Percentiles rank a stretch among this genome's conserved stretches.
Evolutionary conservation across 139 green algal genomes (phyloP).

Genomic region (Dunaliella sp.): DNA sequence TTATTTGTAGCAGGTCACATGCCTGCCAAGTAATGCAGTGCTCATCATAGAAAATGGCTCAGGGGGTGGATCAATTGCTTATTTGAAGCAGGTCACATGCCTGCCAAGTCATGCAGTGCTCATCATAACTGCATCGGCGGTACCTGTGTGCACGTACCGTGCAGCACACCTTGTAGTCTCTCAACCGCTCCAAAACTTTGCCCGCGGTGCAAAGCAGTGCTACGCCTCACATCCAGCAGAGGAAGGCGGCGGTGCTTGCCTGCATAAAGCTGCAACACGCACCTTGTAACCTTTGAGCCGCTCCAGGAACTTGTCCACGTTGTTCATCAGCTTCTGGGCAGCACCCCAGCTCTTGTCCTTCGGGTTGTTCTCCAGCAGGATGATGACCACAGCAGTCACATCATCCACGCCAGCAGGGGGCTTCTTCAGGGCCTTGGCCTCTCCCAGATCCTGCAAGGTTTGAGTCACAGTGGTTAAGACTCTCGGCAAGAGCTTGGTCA

Average conservation of each 20-base stretch:
- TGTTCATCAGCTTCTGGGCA: constrained; percentile 85
- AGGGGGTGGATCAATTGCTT: too few species aligned
- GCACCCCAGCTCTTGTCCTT: constrained; percentile 85
- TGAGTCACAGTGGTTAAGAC: neutral
- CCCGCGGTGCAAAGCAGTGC: too few species aligned
- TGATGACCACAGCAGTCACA: constrained; percentile 83
- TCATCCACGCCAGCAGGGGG: constrained; percentile 85
- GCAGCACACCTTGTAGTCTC: too few species aligned
- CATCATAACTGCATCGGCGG: too few species aligned
- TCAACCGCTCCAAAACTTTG: too few species aligned
- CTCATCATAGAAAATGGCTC: too few species aligned
- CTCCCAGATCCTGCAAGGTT: constrained; percentile 60
- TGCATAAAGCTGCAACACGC: neutral
- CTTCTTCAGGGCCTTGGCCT: constrained; percentile 89
- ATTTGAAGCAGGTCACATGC: too few species aligned
- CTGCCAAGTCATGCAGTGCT: too few species aligned
- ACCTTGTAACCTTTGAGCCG: constrained; percentile 83
- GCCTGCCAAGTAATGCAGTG: too few species aligned
- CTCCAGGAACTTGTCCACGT: constrained; percentile 87
- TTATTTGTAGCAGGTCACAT: too few species aligned
- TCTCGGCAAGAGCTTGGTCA: neutral
- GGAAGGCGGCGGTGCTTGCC: neutral
- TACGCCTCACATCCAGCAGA: too few species aligned
- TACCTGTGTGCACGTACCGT: too few species aligned
- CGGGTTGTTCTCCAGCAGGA: constrained; percentile 84